phyloP scores from a whole-genome alignment of 2,329 filamentous ascomycete species.

The Ascochyta viciae-villosae region DNA sequence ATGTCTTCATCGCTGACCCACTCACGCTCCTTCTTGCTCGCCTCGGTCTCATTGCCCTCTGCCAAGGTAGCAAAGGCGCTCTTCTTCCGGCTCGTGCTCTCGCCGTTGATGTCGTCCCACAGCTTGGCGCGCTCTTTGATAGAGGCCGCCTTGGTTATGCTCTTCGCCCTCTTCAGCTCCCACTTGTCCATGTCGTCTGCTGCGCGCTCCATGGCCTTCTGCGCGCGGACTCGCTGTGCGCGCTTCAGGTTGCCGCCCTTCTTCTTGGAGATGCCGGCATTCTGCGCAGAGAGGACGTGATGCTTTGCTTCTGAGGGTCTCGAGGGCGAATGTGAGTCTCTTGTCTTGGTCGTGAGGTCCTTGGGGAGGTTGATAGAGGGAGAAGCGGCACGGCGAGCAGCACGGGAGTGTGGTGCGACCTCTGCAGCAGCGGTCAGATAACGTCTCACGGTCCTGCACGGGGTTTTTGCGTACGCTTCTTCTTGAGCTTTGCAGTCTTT shows the following conservation, averaged over 20 bases:
- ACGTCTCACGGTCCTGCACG: neutral
- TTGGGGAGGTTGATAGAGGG: slow-evolving; percentile 73
- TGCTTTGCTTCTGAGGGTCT: slow-evolving; percentile 34
- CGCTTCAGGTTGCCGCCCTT: slow-evolving; percentile 57
- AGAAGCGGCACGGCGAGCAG: slow-evolving; percentile 74
- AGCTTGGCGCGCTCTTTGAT: slow-evolving; percentile 57
- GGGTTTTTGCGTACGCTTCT: slow-evolving; percentile 44
- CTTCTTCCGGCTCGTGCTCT: slow-evolving; percentile 25
- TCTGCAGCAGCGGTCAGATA: slow-evolving; percentile 51
- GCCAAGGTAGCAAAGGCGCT: slow-evolving; percentile 27
- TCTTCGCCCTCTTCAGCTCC: slow-evolving; percentile 63
- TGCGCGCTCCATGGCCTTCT: slow-evolving; percentile 59
- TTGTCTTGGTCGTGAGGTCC: slow-evolving; percentile 45
- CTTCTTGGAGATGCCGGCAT: slow-evolving; percentile 74
- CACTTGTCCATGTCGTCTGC: slow-evolving; percentile 62
- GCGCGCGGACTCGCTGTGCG: slow-evolving; percentile 59
- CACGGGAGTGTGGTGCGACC: slow-evolving; percentile 74
- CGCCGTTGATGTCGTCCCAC: slow-evolving; percentile 49
- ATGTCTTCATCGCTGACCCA: slow-evolving; percentile 45
- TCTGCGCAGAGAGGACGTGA: slow-evolving; percentile 72
- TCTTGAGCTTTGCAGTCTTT: slow-evolving; percentile 57
- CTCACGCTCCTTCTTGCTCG: slow-evolving; percentile 24
- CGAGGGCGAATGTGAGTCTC: slow-evolving; percentile 18
- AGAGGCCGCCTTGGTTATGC: slow-evolving; percentile 55
- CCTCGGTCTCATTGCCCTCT: slow-evolving; percentile 20